Evolutionary conservation across 805 yeast genomes (phyloP).

Genomic region (Candida insectalens): DNA sequence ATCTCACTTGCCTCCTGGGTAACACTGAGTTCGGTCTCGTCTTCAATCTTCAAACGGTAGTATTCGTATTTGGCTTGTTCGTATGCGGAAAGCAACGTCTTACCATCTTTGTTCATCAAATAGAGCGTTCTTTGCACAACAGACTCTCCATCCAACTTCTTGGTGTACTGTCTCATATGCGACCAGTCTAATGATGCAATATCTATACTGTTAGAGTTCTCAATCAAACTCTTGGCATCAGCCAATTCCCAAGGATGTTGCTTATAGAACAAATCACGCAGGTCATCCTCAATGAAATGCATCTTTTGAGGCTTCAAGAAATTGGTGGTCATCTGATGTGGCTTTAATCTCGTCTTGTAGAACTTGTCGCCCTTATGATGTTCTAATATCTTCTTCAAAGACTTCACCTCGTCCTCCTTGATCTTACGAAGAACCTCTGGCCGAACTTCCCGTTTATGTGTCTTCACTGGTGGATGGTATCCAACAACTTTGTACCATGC

Average conservation of each 20-base stretch:
- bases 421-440: constrained; percentile 18
- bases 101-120: constrained; percentile 29
- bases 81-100: constrained; percentile 55
- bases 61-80: constrained; percentile 83
- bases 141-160: constrained; percentile 81
- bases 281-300: constrained; percentile 58
- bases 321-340: constrained; percentile 27
- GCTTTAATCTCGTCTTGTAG: constrained; percentile 39
- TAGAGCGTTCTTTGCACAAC: constrained; percentile 69
- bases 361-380: constrained; percentile 10
- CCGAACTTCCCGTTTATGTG: constrained; percentile 38
- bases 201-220: constrained; percentile 54
- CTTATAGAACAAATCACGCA: constrained; percentile 72
- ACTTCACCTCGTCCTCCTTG: constrained; percentile 13
- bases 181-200: constrained; percentile 60
- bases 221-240: constrained; percentile 76
- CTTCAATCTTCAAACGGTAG: constrained; percentile 74
- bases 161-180: constrained; percentile 57
- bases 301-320: constrained; percentile 46
- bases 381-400: constrained; percentile 7
- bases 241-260: constrained; percentile 99
- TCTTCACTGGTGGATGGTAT: constrained; percentile 67
- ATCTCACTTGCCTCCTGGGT: constrained; percentile 76
- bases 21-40: constrained; percentile 64
- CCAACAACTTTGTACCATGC: constrained; percentile 86